These are phyloP conservation scores for Nemania sp. DNA, from an alignment of 2,329 filamentous ascomycete species.

Conservation along the genomic window DNA sequence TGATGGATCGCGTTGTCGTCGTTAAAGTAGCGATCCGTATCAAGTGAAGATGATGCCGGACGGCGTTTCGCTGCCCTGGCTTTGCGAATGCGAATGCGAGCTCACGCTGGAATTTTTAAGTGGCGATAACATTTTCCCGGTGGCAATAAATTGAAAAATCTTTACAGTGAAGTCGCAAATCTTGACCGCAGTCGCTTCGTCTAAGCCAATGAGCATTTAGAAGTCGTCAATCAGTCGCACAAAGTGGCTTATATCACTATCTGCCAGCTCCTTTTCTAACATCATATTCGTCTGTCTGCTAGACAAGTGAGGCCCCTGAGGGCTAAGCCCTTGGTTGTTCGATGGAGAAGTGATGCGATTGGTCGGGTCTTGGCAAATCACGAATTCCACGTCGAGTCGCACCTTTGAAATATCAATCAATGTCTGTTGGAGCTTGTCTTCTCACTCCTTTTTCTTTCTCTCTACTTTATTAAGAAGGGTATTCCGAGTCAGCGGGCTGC, in stretches of 20 bases:
- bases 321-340: too few species aligned
- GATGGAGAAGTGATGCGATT: too few species aligned
- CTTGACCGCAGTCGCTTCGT: not conserved
- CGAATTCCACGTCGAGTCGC: too few species aligned
- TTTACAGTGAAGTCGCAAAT: not conserved
- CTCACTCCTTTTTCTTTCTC: too few species aligned
- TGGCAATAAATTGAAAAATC: not conserved
- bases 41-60: not conserved
- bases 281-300: not conserved
- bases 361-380: too few species aligned
- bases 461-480: too few species aligned
- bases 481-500: not conserved
- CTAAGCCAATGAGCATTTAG: not conserved
- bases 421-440: too few species aligned
- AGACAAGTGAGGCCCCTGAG: not conserved
- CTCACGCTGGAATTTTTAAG: not conserved
- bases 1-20: constrained; percentile 6
- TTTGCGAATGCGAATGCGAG: too few species aligned
- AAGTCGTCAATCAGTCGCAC: not conserved
- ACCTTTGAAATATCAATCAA: too few species aligned
- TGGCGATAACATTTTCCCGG: not conserved
- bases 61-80: not conserved
- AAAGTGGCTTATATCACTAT: not conserved
- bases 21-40: constrained; percentile 17
- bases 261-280: not conserved